Base-by-base conservation (phyloP, 164 flowering plant genomes). In the Nymphaea thermarum region DNA sequence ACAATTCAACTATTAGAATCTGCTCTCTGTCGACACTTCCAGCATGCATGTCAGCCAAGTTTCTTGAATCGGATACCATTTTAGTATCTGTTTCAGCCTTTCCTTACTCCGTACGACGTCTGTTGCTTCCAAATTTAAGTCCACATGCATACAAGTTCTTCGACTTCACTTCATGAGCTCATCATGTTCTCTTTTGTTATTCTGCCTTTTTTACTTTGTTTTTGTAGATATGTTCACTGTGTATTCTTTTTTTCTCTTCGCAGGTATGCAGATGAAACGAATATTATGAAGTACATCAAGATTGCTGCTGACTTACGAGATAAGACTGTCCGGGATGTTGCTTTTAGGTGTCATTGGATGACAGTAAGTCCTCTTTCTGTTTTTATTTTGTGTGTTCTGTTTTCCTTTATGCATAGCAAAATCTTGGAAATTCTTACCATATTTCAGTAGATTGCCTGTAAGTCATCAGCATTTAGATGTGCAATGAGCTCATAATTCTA, bases 241-340 rank as follows among this genome's bases (percentile, higher is more conserved):
- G 64, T 62, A 12, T 41, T 62, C 18, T 17, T 6, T 62, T 55
- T 17, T 62, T 17, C 3, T 8, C 25, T 62, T 62, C 42, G 68
- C 75, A 94, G 99, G 72, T 90, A 60, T 79, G 78, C 78, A 63
- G 82, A 78, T 79, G 96, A 91, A 74, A 86, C 94, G 60, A 90
- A 72, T 76, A 90, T 94, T 25, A 70, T 86, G 91, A 84, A 71
- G 80, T 94, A 94, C 76, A 80, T 88, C 71, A 91, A 87, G 81
- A 87, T 94, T 79, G 97, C 98, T 6, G 94, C 94, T 41, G 71
- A 72, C 3, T 79, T 94, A 72, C 87, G 70, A 18, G 88, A 94
- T 70, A 94, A 94, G 81, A 91, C 96, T 68, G 92, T 90, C 10
- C 90, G 99, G 42, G 99, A 94, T 83, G 96, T 94, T 75, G 99